phyloP scores from a whole-genome alignment of 108 stramenopile genomes.

The Fragilaria radians region DNA sequence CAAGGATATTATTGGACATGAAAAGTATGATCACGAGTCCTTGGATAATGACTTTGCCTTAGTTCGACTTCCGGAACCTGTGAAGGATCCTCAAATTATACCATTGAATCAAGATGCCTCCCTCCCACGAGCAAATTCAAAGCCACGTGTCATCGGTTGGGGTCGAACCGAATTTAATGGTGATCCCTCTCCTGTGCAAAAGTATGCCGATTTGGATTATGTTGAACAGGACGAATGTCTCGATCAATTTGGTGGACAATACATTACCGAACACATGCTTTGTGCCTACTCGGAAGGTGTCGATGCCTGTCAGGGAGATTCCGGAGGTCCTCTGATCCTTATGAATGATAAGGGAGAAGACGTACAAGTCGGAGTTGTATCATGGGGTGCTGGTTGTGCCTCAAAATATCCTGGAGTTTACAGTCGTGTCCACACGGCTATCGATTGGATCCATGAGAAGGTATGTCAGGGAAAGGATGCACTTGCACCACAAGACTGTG shows the following conservation, averaged over 20 bases:
- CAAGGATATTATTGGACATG: neutral
- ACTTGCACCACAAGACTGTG: too few relatives aligned
- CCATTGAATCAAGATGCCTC: neutral
- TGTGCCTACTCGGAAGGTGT: conserved; percentile 34
- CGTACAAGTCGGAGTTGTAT: conserved; percentile 26
- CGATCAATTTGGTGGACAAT: conserved; percentile 13
- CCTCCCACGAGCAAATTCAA: neutral
- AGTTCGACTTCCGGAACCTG: neutral
- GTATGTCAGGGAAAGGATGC: conserved; percentile 34
- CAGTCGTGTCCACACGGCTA: conserved; percentile 26
- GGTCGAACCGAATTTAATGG: conserved; percentile 18
- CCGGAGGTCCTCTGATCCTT: conserved; percentile 26
- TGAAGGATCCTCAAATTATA: neutral
- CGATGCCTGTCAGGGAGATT: conserved; percentile 42
- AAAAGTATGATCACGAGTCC: neutral
- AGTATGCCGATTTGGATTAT: conserved; percentile 22
- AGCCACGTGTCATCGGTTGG: conserved; percentile 40
- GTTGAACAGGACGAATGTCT: conserved; percentile 13
- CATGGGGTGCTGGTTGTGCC: conserved; percentile 29
- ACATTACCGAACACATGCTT: conserved; percentile 48
- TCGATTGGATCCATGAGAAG: conserved; percentile 24
- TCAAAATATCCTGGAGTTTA: conserved; percentile 39
- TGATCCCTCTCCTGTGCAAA: conserved; percentile 5
- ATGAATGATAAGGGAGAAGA: conserved; percentile 2
- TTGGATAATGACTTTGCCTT: conserved; percentile 3